Conservation (phyloP, 805 yeast genomes). For the Metschnikowia sp. region DNA sequence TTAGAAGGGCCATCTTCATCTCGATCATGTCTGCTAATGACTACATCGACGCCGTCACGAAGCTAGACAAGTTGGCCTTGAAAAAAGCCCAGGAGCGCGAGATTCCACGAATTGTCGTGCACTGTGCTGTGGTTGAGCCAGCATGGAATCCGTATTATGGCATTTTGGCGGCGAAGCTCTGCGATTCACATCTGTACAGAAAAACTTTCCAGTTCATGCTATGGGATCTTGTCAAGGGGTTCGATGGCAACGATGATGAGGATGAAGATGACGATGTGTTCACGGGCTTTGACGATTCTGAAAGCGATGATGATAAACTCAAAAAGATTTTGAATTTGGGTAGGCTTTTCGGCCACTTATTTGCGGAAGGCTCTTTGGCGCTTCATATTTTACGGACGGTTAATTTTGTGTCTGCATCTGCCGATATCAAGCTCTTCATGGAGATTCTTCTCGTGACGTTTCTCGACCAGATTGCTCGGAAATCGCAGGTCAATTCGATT, state of each 20-base stretch:
- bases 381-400: constrained; percentile 70
- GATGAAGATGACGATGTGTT: constrained; percentile 43
- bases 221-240: constrained; percentile 79
- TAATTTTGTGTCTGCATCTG: constrained; percentile 66
- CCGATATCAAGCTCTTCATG: constrained; percentile 63
- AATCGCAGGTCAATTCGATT: constrained; percentile 48
- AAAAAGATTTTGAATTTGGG: constrained; percentile 70
- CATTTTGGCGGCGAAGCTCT: constrained; percentile 68
- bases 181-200: constrained; percentile 69
- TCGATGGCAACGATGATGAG: constrained; percentile 48
- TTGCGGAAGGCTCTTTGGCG: constrained; percentile 71
- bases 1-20: constrained; percentile 89
- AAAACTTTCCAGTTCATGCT: constrained; percentile 84
- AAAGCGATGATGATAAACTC: constrained; percentile 51
- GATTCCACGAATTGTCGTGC: constrained; percentile 78
- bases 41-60: constrained; percentile 79
- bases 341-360: constrained; percentile 70
- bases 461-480: constrained; percentile 61
- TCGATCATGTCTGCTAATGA: constrained; percentile 95
- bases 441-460: constrained; percentile 72
- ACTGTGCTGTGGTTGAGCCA: constrained; percentile 81
- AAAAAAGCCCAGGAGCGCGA: constrained; percentile 82
- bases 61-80: constrained; percentile 73
- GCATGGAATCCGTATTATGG: constrained; percentile 89
- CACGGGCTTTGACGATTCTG: constrained; percentile 34